Base-by-base conservation (phyloP, 108 stramenopile species). In the Parietichytrium sp. region DNA sequence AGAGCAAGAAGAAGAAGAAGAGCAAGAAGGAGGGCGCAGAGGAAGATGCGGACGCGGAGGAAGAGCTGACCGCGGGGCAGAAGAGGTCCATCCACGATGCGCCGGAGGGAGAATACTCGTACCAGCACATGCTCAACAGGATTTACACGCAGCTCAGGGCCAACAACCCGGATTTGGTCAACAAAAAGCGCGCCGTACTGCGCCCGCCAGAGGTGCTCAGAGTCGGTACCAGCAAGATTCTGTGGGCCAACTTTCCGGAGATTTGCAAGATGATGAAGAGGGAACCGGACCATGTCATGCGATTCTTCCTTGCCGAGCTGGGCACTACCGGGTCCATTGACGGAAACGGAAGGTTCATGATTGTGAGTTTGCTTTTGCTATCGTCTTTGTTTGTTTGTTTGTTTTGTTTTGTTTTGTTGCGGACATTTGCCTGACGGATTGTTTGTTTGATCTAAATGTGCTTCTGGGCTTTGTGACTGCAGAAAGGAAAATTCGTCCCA, bases 241-340 rank as follows among this genome's bases (percentile, higher is more conserved):
- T 96, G 42, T 99, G 97, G 97, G 92, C 96, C 33, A 99, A 99
- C 93, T 99, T 96, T 83, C 95, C 96, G 81, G 98, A 97, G 12
- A 98, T 98, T 83, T 97, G 97, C 84, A 90, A 92, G 86, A 92
- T 95, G 90, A 98, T 99, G 97, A 92, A 95, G 81, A 94, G 99
- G 52, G 84, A 84, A 84, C 93, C 96, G 10, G 95, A 97, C 81
- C 97, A 98, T 85, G 97, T 99, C 50, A 98, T 95, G 84, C 93
- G 93, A 52, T 99, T 98, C 87, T 97, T 98, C 86, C 95, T 99
- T 93, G 96, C 99, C 51, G 99, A 99, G 84, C 86, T 99, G 36
- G 97, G 97, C 80, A 99, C 99, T 12, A 97, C 98, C 87, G 98
- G 91, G 29, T 88, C 91, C 81, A 97, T 98, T 86, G 99, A 99